Conservation (phyloP, 768 basidiomycete species). For the Tremella fuciformis region DNA sequence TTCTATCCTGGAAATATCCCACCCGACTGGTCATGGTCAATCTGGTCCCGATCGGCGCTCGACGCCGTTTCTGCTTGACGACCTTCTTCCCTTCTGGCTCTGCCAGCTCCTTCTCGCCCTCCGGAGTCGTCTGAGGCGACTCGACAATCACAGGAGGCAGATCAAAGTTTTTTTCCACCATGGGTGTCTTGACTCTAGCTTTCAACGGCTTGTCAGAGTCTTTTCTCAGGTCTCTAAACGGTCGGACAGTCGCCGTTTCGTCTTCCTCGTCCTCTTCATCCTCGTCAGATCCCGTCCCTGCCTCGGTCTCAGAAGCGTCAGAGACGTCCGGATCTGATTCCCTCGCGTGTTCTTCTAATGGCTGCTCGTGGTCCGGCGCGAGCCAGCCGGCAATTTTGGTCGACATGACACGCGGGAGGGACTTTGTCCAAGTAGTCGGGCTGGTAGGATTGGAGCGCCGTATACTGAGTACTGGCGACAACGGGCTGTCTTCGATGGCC, state of each 20-base stretch:
- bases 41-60: constrained; percentile 70
- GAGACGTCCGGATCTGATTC: constrained; percentile 2
- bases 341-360: not conserved
- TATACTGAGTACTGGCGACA: not conserved
- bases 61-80: constrained; percentile 53
- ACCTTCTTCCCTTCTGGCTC: constrained; percentile 23
- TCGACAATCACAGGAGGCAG: constrained; percentile 6
- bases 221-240: constrained; percentile 46
- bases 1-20: constrained; percentile 88
- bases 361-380: not conserved
- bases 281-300: constrained; percentile 12
- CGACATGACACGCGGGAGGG: constrained; percentile 36
- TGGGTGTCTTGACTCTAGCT: constrained; percentile 59
- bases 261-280: constrained; percentile 60
- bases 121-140: too few species aligned
- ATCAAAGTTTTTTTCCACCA: constrained; percentile 45
- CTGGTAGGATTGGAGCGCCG: constrained; percentile 1
- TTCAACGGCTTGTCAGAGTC: constrained; percentile 74
- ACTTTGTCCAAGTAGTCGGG: constrained; percentile 22
- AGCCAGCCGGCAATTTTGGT: constrained; percentile 39
- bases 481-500: not conserved
- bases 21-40: constrained; percentile 93
- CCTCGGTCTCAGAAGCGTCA: constrained; percentile 9
- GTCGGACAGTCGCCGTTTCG: constrained; percentile 56
- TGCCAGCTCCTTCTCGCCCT: too few species aligned